Evolutionary conservation across 495 filamentous ascomycete genomes (phyloP).

Genomic region (Trichoderma asperelloides): DNA sequence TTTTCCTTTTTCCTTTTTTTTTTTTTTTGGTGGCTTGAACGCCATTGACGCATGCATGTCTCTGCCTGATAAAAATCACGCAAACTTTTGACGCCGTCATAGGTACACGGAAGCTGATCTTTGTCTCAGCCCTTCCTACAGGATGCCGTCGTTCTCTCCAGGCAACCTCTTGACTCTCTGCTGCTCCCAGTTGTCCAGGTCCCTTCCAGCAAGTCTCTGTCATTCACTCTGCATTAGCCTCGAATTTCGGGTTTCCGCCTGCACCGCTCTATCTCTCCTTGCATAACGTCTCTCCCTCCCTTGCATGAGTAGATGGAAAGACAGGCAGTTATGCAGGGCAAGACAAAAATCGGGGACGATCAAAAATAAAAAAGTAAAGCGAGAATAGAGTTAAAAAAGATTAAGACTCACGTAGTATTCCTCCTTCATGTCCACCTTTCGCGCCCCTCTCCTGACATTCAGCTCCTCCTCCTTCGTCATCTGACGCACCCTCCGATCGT

Average conservation of each 20-base stretch:
- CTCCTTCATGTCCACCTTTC: constrained; percentile 71
- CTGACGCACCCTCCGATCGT: constrained; percentile 78
- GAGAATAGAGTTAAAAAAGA: neutral
- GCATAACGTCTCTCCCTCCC: neutral
- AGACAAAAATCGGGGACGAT: too few relatives aligned
- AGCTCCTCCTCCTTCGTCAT: constrained; percentile 77
- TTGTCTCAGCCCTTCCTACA: constrained; percentile 40
- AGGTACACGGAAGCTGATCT: too few relatives aligned
- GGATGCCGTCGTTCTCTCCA: constrained; percentile 79
- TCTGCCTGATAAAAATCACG: neutral
- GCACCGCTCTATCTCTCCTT: too few relatives aligned
- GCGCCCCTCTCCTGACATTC: constrained; percentile 60
- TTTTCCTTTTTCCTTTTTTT: too few relatives aligned
- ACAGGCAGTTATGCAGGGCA: too few relatives aligned
- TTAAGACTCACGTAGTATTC: constrained; percentile 82
- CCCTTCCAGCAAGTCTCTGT: constrained; percentile 81
- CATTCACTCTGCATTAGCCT: neutral
- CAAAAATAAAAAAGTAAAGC: too few relatives aligned
- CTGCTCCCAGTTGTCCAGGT: constrained; percentile 94
- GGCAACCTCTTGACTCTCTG: constrained; percentile 79
- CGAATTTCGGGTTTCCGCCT: neutral
- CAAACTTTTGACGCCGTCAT: too few relatives aligned
- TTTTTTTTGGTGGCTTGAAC: too few relatives aligned
- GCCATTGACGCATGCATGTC: neutral
- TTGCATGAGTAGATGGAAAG: neutral